phyloP scores from a whole-genome alignment of 1,284 basidiomycete genomes.

The Phaffia rhodozyma region DNA sequence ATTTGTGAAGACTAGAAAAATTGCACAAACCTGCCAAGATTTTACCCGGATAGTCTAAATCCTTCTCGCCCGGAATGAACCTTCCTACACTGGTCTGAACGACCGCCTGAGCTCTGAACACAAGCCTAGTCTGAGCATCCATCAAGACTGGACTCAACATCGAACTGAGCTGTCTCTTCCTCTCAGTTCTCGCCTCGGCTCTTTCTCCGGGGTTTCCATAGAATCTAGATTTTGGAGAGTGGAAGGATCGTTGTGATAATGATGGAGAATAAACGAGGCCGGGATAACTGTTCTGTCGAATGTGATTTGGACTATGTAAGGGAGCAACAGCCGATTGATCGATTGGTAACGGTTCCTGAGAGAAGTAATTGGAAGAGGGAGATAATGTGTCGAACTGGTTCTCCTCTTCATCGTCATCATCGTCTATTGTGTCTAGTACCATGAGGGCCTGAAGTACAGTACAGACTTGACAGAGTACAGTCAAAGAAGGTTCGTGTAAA shows the following conservation, averaged over 20 bases:
- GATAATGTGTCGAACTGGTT: slow-evolving; percentile 21
- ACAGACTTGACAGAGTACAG: slow-evolving; percentile 79
- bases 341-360: slow-evolving; percentile 4
- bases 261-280: not conserved
- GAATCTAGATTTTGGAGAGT: slow-evolving; percentile 21
- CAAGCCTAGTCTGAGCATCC: slow-evolving; percentile 82
- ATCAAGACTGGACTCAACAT: slow-evolving; percentile 77
- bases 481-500: slow-evolving; percentile 74
- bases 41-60: slow-evolving; percentile 72
- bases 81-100: slow-evolving; percentile 75
- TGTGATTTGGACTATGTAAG: not conserved
- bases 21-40: slow-evolving; percentile 44
- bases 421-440: slow-evolving; percentile 53
- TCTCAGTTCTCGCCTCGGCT: slow-evolving; percentile 5
- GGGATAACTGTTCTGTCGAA: not conserved
- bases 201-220: no score
- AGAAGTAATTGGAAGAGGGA: slow-evolving; percentile 13
- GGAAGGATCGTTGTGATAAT: not conserved
- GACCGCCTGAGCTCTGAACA: slow-evolving; percentile 84
- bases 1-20: not conserved
- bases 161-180: slow-evolving; percentile 20
- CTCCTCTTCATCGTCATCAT: slow-evolving; percentile 31
- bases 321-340: slow-evolving; percentile 9
- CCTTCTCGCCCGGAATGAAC: slow-evolving; percentile 60
- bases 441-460: slow-evolving; percentile 85